Base-by-base conservation (phyloP, 208 protist genomes). In the Balamuthia mandrillaris region DNA sequence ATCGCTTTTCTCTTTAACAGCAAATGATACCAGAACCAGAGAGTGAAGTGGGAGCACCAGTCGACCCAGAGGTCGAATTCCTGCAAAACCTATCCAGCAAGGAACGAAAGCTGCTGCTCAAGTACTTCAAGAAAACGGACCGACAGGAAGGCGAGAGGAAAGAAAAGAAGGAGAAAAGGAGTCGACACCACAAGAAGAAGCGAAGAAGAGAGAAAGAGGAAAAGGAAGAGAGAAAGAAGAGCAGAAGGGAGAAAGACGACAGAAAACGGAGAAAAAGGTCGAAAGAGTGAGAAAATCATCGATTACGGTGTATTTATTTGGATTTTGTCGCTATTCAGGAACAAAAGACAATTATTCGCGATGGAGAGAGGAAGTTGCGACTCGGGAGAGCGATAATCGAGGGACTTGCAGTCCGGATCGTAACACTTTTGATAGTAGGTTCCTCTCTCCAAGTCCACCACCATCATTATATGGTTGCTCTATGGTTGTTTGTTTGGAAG, bases 41-140 rank as follows among this genome's bases (percentile, higher is more conserved):
- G n/a, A 45, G 44, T 10, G 66, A 77, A 35, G 63, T 49, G 1
- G 9, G 49, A n/a, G 66, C 29, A 27, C 37, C 27, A 12, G 66
- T 56, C 21, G 66, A 77, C 6, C 44, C 49, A 39, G 66, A 77
- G 24, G 66, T 45, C 6, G 29, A 39, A 9, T 77, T 77, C 29
- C 37, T 77, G 42, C 66, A 77, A 45, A 54, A 24, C 66, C 66
- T 77, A 10, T 77, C 66, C 6, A 49, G 41, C 4, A 77, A 77
- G 44, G 66, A 77, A 24, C 66, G 66, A 16, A 77, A 77, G 42
- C 66, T 77, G 10, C 29, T 77, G 9, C 37, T 77, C 44, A 51
- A 77, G 29, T 77, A 77, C 66, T 77, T 77, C 66, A 77, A 77
- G 66, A 77, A 77, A n/a, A 45, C 49, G 66, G 66, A 77, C n/a